A percentile compares a stretch with the other conserved stretches of the same genome.
Evolutionary conservation across 2,329 filamentous ascomycete genomes (phyloP).

Genomic region (Fusarium sp.): DNA sequence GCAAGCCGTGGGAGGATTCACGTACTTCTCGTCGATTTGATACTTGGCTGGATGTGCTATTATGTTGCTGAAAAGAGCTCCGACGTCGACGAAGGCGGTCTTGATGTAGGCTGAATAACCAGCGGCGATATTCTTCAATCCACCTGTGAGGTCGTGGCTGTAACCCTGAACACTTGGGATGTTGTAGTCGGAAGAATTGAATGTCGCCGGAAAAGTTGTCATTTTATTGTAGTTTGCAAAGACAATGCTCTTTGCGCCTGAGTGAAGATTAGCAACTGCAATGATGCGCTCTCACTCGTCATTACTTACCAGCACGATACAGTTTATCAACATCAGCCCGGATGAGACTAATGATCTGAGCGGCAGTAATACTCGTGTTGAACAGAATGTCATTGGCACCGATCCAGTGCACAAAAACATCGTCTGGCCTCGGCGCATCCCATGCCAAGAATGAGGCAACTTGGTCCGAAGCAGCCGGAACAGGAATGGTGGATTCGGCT

Average conservation of each 20-base stretch:
- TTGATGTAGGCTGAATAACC: constrained; percentile 18
- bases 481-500: constrained; percentile 20
- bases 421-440: constrained; percentile 7
- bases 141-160: constrained; percentile 1
- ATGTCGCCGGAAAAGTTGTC: constrained; percentile 26
- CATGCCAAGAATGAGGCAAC: constrained; percentile 18
- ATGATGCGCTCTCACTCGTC: fast-evolving
- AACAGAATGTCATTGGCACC: constrained; percentile 36
- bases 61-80: constrained; percentile 9
- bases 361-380: constrained; percentile 32
- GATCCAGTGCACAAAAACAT: constrained; percentile 38
- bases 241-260: constrained; percentile 24
- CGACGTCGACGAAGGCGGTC: constrained; percentile 19
- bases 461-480: constrained; percentile 30
- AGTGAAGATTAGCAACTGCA: not conserved
- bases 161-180: constrained; percentile 17
- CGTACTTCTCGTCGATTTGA: constrained; percentile 19
- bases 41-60: constrained; percentile 5
- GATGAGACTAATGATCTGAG: constrained; percentile 25
- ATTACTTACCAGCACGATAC: constrained; percentile 18
- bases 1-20: constrained; percentile 31
- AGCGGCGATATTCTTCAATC: constrained; percentile 12
- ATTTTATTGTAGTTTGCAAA: constrained; percentile 29
- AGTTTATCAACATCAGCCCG: constrained; percentile 10
- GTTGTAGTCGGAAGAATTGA: constrained; percentile 21